These are phyloP conservation scores for Candida chauliodis DNA, from an alignment of 805 yeast species.

Conservation along the genomic window DNA sequence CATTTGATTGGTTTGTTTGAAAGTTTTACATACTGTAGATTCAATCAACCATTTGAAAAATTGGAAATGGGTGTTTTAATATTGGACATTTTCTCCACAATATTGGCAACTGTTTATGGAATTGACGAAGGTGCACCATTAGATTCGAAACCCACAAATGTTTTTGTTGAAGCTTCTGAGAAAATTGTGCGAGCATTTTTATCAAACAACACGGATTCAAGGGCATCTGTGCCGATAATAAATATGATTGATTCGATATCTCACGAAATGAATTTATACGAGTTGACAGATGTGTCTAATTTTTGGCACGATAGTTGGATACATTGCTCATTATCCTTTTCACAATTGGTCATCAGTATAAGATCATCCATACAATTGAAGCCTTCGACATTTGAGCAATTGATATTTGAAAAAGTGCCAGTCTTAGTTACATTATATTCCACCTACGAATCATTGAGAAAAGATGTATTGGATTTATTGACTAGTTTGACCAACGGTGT, in stretches of 20 bases:
- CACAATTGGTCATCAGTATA: slow-evolving; percentile 53
- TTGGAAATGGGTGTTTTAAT: slow-evolving; percentile 56
- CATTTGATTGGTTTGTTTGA: slow-evolving; percentile 72
- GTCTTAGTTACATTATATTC: slow-evolving; percentile 57
- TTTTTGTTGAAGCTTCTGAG: slow-evolving; percentile 49
- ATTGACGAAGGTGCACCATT: slow-evolving; percentile 42
- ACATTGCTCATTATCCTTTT: slow-evolving; percentile 49
- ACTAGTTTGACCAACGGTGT: slow-evolving; percentile 53
- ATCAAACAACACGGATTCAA: slow-evolving; percentile 42
- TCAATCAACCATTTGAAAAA: slow-evolving; percentile 51
- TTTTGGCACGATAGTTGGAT: slow-evolving; percentile 50
- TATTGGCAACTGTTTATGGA: slow-evolving; percentile 54
- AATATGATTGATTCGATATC: slow-evolving; percentile 47
- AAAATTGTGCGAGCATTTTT: slow-evolving; percentile 56
- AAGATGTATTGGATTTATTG: slow-evolving; percentile 51
- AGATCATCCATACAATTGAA: slow-evolving; percentile 46
- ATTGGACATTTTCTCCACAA: slow-evolving; percentile 51
- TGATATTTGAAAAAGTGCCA: slow-evolving; percentile 54
- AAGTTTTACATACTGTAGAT: slow-evolving; percentile 69
- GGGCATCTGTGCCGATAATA: slow-evolving; percentile 54
- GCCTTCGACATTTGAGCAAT: slow-evolving; percentile 65
- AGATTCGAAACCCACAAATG: slow-evolving; percentile 35
- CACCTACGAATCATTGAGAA: slow-evolving; percentile 45
- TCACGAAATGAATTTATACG: slow-evolving; percentile 29
- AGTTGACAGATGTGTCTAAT: slow-evolving; percentile 42